Conservation (phyloP, 2,329 filamentous ascomycete species). For the Paecilomyces sp. region DNA sequence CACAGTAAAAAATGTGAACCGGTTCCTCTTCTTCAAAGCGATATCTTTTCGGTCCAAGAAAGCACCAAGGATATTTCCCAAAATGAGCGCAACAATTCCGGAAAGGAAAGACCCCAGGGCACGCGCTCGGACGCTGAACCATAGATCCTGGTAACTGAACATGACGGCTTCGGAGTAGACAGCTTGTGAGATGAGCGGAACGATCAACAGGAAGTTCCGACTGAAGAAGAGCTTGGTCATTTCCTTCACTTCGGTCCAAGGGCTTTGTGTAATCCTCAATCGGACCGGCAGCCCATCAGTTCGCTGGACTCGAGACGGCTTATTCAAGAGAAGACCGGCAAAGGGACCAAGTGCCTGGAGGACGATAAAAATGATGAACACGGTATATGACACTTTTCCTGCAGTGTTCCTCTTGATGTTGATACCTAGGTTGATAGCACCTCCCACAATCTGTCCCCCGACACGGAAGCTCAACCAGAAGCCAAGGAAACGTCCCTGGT, state of each 20-base stretch:
- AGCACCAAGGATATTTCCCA: slow-evolving; percentile 59
- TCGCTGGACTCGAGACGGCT: slow-evolving; percentile 56
- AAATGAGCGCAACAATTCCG: slow-evolving; percentile 58
- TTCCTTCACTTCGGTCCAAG: slow-evolving; percentile 53
- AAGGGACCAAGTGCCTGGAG: slow-evolving; percentile 60
- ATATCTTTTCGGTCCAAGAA: slow-evolving; percentile 56
- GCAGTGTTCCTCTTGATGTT: slow-evolving; percentile 52
- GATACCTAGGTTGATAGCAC: slow-evolving; percentile 63
- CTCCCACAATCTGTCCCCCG: slow-evolving; percentile 62
- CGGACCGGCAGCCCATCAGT: slow-evolving; percentile 58
- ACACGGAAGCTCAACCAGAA: slow-evolving; percentile 61
- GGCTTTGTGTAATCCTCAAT: slow-evolving; percentile 50
- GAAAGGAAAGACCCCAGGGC: slow-evolving; percentile 65
- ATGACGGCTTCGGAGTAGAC: slow-evolving; percentile 67
- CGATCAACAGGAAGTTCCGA: slow-evolving; percentile 55
- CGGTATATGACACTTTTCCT: slow-evolving; percentile 61
- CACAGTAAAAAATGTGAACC: slow-evolving; percentile 48
- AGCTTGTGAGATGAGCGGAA: slow-evolving; percentile 63
- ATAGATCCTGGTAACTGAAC: slow-evolving; percentile 61
- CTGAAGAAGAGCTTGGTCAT: slow-evolving; percentile 54
- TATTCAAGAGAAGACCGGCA: slow-evolving; percentile 56
- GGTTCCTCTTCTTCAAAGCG: slow-evolving; percentile 47
- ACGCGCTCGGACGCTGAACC: slow-evolving; percentile 63
- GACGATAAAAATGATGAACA: slow-evolving; percentile 64
- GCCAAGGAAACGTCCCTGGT: slow-evolving; percentile 57